Evolutionary conservation across 768 basidiomycete genomes (phyloP), one percentile per base, ranked within the genome.

Genomic region (Myochromella boudieri): DNA sequence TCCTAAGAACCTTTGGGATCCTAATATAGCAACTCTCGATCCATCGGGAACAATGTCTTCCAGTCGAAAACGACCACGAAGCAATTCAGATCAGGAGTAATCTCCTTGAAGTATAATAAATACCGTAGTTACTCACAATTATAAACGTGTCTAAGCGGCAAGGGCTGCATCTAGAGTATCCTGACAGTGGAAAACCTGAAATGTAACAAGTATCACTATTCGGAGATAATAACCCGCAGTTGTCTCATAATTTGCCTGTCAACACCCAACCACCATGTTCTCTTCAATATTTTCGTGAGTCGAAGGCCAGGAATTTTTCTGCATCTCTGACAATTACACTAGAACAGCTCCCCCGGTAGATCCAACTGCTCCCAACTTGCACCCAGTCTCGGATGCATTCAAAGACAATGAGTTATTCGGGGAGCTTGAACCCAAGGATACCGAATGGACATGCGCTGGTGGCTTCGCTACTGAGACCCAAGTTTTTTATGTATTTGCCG

Each of bases 381-480:
- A 86, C 59, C 85, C 95, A 3, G 87, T 95, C 50, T 82, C 90
- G 4, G 74, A 76, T n/a, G 72, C 68, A 28, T 68, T 73, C 57
- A 64, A 75, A 34, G 69, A 74, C 10, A 70, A 75, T 6, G 80
- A 89, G 55, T 66, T 86, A 37, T 84, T 81, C 52, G 91, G 91
- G n/a, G 79, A 83, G 56, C 82, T 95, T 46, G 80, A 81, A 54
- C 68, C 77, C 15, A 77, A 76, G 56, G 93, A 95, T 65, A 78
- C 80, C 25, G 85, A 89, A 61, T 95, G 92, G 93, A 62, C 80
- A 24, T 92, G 89, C 64, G 72, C 82, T 36, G 75, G 82, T 39
- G 92, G 95, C 1, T 95, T 98, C 64, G 77, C 81, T 20, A 87
- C 93, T 0, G 97, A 98, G 66, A 97, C 95, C 0, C 92, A 97